Conservation (phyloP, 352 stramenopile species). For the Phytophthora hybrid region DNA sequence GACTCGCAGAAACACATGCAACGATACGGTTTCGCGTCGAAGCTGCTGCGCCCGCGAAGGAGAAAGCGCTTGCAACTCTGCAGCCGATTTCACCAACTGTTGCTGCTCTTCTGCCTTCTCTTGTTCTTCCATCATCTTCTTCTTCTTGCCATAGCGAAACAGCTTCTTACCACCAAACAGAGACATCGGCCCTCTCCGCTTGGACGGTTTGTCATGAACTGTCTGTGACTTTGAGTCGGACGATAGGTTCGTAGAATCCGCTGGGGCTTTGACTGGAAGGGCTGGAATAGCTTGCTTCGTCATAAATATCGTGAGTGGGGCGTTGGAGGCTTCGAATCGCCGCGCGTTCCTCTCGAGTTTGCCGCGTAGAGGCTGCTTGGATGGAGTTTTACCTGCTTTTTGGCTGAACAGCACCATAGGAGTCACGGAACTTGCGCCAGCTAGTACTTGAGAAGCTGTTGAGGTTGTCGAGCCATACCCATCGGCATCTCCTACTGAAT, state of each 20-base stretch:
- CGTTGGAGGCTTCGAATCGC: constrained; percentile 41
- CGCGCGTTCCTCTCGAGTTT: constrained; percentile 46
- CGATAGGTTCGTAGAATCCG: not conserved
- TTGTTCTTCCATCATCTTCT: constrained; percentile 30
- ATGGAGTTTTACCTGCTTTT: constrained; percentile 38
- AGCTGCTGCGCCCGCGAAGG: constrained; percentile 35
- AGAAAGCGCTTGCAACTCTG: constrained; percentile 25
- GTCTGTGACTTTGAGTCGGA: not conserved
- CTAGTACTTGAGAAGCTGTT: not conserved
- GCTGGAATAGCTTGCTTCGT: constrained; percentile 27
- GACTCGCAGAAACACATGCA: constrained; percentile 46
- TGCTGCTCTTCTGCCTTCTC: constrained; percentile 15
- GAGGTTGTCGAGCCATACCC: constrained; percentile 1
- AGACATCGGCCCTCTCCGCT: constrained; percentile 21
- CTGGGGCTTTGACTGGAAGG: not conserved
- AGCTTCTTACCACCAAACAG: constrained; percentile 36
- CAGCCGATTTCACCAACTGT: constrained; percentile 10
- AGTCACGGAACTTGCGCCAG: not conserved
- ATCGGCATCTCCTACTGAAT: not conserved
- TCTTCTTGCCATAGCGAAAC: constrained; percentile 41
- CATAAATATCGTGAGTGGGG: constrained; percentile 39
- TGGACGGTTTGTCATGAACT: not conserved
- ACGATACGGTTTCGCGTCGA: constrained; percentile 26
- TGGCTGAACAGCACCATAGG: constrained; percentile 39
- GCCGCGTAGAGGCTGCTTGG: constrained; percentile 19